Percentiles rank a stretch among this genome's conserved stretches.
These are phyloP conservation scores for Zygotorulaspora sp. DNA, from an alignment of 805 yeast genomes.

Conservation along the genomic window DNA sequence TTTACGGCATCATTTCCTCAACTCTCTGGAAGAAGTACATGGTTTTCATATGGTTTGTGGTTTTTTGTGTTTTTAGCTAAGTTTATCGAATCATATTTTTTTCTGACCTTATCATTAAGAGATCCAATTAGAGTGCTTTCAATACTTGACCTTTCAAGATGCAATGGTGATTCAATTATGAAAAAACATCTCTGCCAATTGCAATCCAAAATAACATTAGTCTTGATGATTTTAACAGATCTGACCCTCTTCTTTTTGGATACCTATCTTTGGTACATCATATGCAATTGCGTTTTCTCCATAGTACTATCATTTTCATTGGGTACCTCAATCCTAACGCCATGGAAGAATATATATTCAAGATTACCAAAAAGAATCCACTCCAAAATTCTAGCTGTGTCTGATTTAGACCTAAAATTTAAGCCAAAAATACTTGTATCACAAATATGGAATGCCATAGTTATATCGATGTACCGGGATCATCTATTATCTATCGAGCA, in stretches of 20 bases:
- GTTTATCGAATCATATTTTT: conserved; percentile 73
- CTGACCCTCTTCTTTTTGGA: conserved; percentile 69
- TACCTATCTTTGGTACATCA: conserved; percentile 80
- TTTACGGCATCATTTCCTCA: conserved; percentile 59
- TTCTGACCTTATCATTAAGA: conserved; percentile 62
- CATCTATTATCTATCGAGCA: conserved; percentile 72
- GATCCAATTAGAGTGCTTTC: conserved; percentile 71
- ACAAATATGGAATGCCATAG: conserved; percentile 79
- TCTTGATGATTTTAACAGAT: conserved; percentile 55
- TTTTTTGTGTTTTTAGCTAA: conserved; percentile 61
- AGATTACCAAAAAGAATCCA: conserved; percentile 71
- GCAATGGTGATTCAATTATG: conserved; percentile 57
- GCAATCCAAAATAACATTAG: conserved; percentile 55
- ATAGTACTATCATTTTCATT: conserved; percentile 64
- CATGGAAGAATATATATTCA: conserved; percentile 79
- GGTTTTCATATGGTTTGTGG: conserved; percentile 71
- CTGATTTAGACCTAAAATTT: conserved; percentile 44
- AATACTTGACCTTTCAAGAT: conserved; percentile 48
- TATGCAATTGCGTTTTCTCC: conserved; percentile 73
- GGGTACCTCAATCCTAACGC: conserved; percentile 83
- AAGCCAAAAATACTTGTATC: conserved; percentile 56
- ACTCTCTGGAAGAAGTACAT: conserved; percentile 48
- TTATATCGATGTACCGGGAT: conserved; percentile 77
- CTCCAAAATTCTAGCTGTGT: conserved; percentile 58
- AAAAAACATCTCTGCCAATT: conserved; percentile 49